Base-by-base conservation (phyloP, 768 basidiomycete species). In the Leccinum broughii region DNA sequence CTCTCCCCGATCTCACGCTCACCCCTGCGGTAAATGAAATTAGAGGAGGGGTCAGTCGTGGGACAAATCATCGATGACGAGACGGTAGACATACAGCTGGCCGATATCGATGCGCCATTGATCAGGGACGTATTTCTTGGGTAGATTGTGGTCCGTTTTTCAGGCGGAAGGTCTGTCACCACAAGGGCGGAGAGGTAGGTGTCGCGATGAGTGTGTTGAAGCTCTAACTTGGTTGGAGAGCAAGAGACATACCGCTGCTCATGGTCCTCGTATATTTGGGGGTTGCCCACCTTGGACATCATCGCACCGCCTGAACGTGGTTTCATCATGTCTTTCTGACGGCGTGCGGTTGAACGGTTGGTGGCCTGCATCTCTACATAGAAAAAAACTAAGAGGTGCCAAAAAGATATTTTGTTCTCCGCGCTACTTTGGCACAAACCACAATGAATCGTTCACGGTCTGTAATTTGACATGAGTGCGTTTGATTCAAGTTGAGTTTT, bases 201-300 rank as follows among this genome's bases (percentile, higher is more conserved):
- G 32, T 22, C 41, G 11, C 10, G 11, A 24, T 44, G 28, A 10
- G 44, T 50, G 14, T 10, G 41, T 34, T 57, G 8, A 17, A 35
- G 10, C 10, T 30, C 28, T 30, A 30, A 30, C 28, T 30, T 30
- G 28, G 28, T 30, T 13, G 54, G 55, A 20, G 17, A 22, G 56
- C n/a, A 15, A 32, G 55, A 34, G 30, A 64, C 75, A 11, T 66
- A 79, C 81, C 78, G 78, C 64, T 84, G 82, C 54, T 84, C 82
- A 22, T 77, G 75, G 51, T 72, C 80, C 49, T 80, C 74, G 70
- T 83, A 80, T 46, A 79, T 72, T 30, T 82, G 81, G 3, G 75
- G 66, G 62, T 78, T 80, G n/a, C 81, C 81, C 48, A 80, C 78
- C 55, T 79, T 80, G 51, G 82, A 83, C 68, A 78, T 77, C 81